Conservation (phyloP, 306 rosid species). For the Quercus mongolica region DNA sequence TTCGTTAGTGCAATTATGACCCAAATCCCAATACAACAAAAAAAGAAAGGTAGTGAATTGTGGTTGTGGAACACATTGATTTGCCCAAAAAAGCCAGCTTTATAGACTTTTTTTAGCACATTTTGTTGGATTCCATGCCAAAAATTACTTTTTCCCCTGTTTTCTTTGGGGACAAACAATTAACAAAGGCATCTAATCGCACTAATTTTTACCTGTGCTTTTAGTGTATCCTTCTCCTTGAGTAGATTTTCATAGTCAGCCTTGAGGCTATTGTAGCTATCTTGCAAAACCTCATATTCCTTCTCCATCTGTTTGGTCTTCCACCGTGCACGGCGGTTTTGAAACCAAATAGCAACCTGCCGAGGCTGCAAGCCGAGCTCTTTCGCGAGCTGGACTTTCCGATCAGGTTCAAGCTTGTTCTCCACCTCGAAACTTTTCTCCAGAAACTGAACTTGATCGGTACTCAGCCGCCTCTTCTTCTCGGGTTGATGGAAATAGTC, state of each 20-base stretch:
- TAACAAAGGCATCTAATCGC: background rate
- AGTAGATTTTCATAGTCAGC: slow-evolving; percentile 50
- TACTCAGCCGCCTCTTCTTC: slow-evolving; percentile 69
- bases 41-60: background rate
- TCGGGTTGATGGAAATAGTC: slow-evolving; percentile 70
- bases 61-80: background rate
- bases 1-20: too few relatives aligned
- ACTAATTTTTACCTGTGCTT: slow-evolving; percentile 48
- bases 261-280: slow-evolving; percentile 49
- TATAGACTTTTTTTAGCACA: too few relatives aligned
- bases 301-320: slow-evolving; percentile 80
- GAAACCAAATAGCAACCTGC: slow-evolving; percentile 96
- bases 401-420: slow-evolving; percentile 84
- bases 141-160: too few relatives aligned
- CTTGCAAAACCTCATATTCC: slow-evolving; percentile 57
- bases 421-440: slow-evolving; percentile 86
- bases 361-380: slow-evolving; percentile 90
- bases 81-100: too few relatives aligned
- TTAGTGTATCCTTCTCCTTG: slow-evolving; percentile 55
- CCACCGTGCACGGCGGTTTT: slow-evolving; percentile 87
- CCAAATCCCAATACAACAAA: background rate
- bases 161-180: too few relatives aligned
- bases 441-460: slow-evolving; percentile 68
- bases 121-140: too few relatives aligned
- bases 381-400: slow-evolving; percentile 67